Percentiles rank a stretch among this genome's conserved stretches.
phyloP scores from a whole-genome alignment of 306 rosid genomes.

The Geum urbanum region DNA sequence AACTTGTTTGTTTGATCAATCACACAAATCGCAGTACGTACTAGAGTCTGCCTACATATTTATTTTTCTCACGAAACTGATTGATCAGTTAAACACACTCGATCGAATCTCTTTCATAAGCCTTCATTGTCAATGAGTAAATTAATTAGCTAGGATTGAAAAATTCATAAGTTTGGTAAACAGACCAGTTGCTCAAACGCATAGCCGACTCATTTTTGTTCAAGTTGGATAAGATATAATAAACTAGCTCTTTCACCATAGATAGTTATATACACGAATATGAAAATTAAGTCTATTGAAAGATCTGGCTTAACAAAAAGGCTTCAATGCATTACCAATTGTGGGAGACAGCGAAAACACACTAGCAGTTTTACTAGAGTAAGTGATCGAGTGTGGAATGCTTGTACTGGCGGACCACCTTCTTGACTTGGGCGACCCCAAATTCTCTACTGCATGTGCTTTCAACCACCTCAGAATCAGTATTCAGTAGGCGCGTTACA shows the following conservation, averaged over 20 bases:
- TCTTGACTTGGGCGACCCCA: conserved; percentile 26
- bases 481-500: conserved; percentile 23
- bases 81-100: neutral
- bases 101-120: too few relatives aligned
- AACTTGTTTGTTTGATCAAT: neutral
- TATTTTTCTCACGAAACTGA: neutral
- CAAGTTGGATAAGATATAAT: neutral
- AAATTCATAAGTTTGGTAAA: neutral
- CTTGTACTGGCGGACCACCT: conserved; percentile 28
- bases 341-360: conserved; percentile 59
- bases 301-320: conserved; percentile 1
- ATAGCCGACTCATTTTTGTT: neutral
- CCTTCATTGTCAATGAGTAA: too few relatives aligned
- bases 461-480: conserved; percentile 38
- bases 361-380: conserved; percentile 26
- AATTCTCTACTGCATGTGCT: conserved; percentile 38
- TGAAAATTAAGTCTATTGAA: neutral
- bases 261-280: too few relatives aligned
- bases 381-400: conserved; percentile 15
- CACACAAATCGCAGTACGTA: neutral
- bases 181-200: neutral
- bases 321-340: neutral
- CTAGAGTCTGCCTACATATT: neutral
- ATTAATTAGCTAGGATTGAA: too few relatives aligned
- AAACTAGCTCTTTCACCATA: neutral